Conservation (phyloP, 805 yeast species). For the Alloascoidea hylecoeti region DNA sequence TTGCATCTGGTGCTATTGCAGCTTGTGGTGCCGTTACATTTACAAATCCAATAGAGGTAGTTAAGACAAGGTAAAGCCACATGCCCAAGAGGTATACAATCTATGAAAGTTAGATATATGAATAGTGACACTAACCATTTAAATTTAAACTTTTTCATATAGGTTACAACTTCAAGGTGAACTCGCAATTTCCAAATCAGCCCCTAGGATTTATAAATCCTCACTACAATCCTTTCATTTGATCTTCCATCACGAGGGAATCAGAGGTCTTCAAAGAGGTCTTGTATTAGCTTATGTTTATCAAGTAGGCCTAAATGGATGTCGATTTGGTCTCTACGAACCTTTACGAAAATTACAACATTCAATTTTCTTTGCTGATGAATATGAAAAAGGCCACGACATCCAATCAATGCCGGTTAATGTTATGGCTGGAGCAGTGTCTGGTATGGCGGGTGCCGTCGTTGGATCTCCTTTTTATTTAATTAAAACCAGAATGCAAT, state of each 20-base stretch:
- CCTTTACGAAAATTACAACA: slow-evolving; percentile 61
- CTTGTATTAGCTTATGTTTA: slow-evolving; percentile 78
- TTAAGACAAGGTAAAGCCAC: slow-evolving; percentile 56
- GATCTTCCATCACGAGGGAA: slow-evolving; percentile 70
- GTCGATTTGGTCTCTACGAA: slow-evolving; percentile 89
- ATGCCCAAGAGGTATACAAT: too few relatives aligned
- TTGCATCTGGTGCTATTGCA: slow-evolving; percentile 83
- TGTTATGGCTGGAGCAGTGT: slow-evolving; percentile 63
- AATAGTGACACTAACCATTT: not conserved
- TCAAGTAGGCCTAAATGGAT: slow-evolving; percentile 86
- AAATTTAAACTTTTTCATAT: too few relatives aligned
- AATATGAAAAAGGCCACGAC: slow-evolving; percentile 33
- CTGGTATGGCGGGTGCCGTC: slow-evolving; percentile 84
- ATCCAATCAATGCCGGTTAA: slow-evolving; percentile 34
- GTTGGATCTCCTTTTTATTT: slow-evolving; percentile 86
- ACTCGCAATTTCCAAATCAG: slow-evolving; percentile 35
- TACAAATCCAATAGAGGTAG: slow-evolving; percentile 90
- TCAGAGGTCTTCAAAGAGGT: slow-evolving; percentile 83
- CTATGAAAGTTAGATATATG: too few relatives aligned
- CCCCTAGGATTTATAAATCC: slow-evolving; percentile 53
- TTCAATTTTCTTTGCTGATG: slow-evolving; percentile 32
- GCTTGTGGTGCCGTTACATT: slow-evolving; percentile 97
- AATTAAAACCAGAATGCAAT: slow-evolving; percentile 93
- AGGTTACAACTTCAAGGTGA: slow-evolving; percentile 97
- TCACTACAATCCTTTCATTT: slow-evolving; percentile 72